Evolutionary conservation across 2,329 filamentous ascomycete genomes (phyloP), one percentile per base, ranked within the genome.

Genomic region (Alternaria panax): DNA sequence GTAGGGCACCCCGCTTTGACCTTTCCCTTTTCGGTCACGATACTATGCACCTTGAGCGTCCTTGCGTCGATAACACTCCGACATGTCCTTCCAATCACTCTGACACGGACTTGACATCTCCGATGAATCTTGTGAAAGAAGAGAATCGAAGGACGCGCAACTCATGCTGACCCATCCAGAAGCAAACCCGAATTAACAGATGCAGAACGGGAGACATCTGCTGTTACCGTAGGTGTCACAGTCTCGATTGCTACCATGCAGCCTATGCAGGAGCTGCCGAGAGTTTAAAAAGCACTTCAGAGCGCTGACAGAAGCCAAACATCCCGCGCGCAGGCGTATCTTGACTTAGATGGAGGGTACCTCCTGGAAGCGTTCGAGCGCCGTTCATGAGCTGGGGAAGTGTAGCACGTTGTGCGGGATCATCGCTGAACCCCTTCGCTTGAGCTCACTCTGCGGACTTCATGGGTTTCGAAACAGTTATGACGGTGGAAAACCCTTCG

Each of bases 271-370:
- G 52, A 62, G 53, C 55, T 45, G 34, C 32, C 38, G 51, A 32
- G 42, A 34, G 61, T 64, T 64, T 64, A 59, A 64, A 47, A 64
- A 64, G 59, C 41, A 59, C 59, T 24, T 40, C 59, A 59, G 55
- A 51, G 54, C 22, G 55, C 62, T 59, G 62, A 59, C 52, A 58
- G 51, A 43, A 63, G 59, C 36, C n/a, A 38, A 45, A 51, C 38
- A 32, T 42, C 14, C 55, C 43, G 42, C 47, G 28, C 43, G 12
- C 27, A 51, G 14, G 51, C 8, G 57, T 36, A 25, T 30, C 30
- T 32, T 30, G 50, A 38, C 51, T 42, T 24, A 47, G 42, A 52
- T 51, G 18, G 48, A 60, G 50, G 27, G 25, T 40, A 40, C 14
- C 61, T 56, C 54, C 58, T 55, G 46, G 22, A 38, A 56, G 52